These are phyloP conservation scores for Arthrobotrys iridis DNA, from an alignment of 2,329 filamentous ascomycete species.

Conservation along the genomic window DNA sequence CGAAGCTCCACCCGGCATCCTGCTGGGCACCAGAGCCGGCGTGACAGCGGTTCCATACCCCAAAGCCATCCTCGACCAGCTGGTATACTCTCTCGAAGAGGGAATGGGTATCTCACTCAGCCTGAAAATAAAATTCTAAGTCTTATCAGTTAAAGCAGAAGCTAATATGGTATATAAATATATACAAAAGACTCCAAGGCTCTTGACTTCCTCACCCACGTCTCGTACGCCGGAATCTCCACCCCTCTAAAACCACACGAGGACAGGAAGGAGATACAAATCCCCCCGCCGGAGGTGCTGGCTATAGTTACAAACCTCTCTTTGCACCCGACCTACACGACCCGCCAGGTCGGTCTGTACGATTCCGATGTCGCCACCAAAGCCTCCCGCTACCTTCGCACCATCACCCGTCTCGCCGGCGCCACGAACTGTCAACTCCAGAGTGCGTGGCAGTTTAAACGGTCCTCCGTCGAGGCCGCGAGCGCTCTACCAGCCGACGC, in stretches of 20 bases:
- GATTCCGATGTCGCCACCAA: constrained; percentile 12
- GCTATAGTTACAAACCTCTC: constrained; percentile 44
- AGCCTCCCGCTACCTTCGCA: constrained; percentile 37
- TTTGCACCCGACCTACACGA: constrained; percentile 43
- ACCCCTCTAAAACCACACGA: constrained; percentile 4
- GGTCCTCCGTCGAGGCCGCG: background rate
- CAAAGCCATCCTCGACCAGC: constrained; percentile 1
- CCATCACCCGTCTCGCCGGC: constrained; percentile 38
- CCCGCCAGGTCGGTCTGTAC: constrained; percentile 11
- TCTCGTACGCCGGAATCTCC: constrained; percentile 40
- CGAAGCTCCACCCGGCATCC: background rate
- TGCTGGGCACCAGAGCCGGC: constrained; percentile 24
- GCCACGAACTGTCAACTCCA: constrained; percentile 47
- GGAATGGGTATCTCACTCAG: constrained; percentile 24
- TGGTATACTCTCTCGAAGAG: constrained; percentile 29
- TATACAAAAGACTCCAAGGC: constrained; percentile 27
- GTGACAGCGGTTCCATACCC: constrained; percentile 18
- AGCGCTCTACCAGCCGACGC: background rate
- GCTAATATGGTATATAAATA: background rate
- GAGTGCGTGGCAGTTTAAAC: constrained; percentile 40
- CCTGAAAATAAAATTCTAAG: background rate
- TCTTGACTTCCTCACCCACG: constrained; percentile 32
- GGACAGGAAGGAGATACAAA: constrained; percentile 17
- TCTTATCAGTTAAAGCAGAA: background rate
- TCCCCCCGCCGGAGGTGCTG: constrained; percentile 37